Evolutionary conservation across 2,329 filamentous ascomycete genomes (phyloP).

Genomic region (Clonostachys chloroleuca): DNA sequence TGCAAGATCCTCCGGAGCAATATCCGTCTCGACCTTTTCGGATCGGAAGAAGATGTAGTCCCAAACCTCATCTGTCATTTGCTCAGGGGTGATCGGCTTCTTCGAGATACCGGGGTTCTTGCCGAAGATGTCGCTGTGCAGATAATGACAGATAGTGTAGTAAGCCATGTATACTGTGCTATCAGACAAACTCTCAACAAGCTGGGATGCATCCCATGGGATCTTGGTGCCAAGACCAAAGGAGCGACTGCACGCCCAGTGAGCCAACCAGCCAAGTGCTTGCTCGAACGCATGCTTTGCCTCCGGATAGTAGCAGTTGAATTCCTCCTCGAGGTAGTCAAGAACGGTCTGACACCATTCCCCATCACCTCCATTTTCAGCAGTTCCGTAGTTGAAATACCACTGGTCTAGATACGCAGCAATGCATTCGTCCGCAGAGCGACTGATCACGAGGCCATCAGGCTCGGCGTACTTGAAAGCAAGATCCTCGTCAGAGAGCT

Average conservation of each 20-base stretch:
- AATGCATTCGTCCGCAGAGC: constrained; percentile 89
- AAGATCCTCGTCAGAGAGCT: constrained; percentile 70
- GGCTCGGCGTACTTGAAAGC: constrained; percentile 95
- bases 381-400: constrained; percentile 77
- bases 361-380: constrained; percentile 57
- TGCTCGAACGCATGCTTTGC: constrained; percentile 78
- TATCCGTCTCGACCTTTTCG: constrained; percentile 65
- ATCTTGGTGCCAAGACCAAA: constrained; percentile 92
- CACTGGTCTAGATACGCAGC: constrained; percentile 93
- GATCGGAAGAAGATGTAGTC: constrained; percentile 87
- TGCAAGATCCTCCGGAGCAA: constrained; percentile 69
- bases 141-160: constrained; percentile 61
- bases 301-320: constrained; percentile 78
- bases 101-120: constrained; percentile 62
- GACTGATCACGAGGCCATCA: constrained; percentile 81
- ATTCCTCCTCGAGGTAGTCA: constrained; percentile 63
- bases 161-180: constrained; percentile 90
- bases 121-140: constrained; percentile 86
- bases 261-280: constrained; percentile 86
- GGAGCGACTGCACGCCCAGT: constrained; percentile 90
- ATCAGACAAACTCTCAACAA: constrained; percentile 90
- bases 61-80: constrained; percentile 95
- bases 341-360: constrained; percentile 77
- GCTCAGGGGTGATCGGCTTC: constrained; percentile 60
- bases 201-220: constrained; percentile 86